Percentiles rank a stretch among this genome's conserved stretches.
phyloP scores from a whole-genome alignment of 163 green algal genomes.

The Volvox carteri region DNA sequence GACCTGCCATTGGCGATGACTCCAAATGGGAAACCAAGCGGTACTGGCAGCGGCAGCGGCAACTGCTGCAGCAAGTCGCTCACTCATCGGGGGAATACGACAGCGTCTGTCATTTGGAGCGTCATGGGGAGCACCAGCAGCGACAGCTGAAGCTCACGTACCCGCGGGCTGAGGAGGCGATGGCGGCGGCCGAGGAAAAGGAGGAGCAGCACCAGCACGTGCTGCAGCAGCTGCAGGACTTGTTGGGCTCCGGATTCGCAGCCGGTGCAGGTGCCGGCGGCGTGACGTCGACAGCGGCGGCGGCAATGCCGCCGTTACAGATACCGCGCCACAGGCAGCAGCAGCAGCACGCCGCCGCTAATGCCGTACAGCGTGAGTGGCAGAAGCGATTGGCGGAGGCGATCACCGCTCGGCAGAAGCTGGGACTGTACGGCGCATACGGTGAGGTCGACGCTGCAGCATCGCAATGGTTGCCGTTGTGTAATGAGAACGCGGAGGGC shows the following conservation, averaged over 20 bases:
- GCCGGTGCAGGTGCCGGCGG: no score
- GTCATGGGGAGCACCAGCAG: slow-evolving; percentile 33
- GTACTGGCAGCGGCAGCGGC: neutral
- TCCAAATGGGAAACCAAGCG: neutral
- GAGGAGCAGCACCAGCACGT: slow-evolving; percentile 17
- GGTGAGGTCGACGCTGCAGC: no score
- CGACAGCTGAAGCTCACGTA: no score
- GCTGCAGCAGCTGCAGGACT: neutral
- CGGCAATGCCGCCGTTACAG: neutral
- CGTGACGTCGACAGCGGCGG: no score
- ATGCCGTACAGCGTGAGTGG: neutral
- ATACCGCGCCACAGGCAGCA: neutral
- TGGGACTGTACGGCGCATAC: neutral
- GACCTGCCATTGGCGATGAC: neutral
- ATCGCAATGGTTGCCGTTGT: no score
- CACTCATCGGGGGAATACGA: no score
- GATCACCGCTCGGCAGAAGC: neutral
- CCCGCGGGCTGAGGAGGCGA: no score
- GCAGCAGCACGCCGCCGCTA: neutral
- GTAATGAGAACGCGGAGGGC: no score
- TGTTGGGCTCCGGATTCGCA: neutral
- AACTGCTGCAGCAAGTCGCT: neutral
- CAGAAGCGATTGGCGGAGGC: neutral
- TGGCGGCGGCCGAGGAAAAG: no score
- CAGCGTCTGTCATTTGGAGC: no score